Evolutionary conservation across 768 basidiomycete genomes (phyloP).

Genomic region (Pleurotus cornucopiae): DNA sequence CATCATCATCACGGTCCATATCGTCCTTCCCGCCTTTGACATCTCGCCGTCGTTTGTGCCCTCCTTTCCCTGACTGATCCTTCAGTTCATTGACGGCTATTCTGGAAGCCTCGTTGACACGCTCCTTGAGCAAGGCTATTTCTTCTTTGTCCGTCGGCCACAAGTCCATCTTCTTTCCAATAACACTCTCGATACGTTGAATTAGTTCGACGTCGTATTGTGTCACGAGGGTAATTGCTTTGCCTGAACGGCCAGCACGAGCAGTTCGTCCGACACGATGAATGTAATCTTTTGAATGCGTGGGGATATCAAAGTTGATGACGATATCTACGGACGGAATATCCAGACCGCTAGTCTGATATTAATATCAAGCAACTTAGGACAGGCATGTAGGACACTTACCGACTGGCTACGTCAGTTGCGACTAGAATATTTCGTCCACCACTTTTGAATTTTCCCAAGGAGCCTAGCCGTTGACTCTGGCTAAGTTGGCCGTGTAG

Average conservation of each 20-base stretch:
- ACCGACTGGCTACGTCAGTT: conserved; percentile 94
- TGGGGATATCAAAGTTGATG: conserved; percentile 97
- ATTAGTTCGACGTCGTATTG: conserved; percentile 98
- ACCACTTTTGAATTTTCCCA: conserved; percentile 94
- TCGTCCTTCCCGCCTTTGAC: conserved; percentile 58
- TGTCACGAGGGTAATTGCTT: conserved; percentile 95
- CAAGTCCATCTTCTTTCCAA: conserved; percentile 87
- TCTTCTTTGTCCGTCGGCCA: conserved; percentile 89
- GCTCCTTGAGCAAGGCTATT: conserved; percentile 79
- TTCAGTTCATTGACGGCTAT: conserved; percentile 79
- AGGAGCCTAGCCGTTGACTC: conserved; percentile 86
- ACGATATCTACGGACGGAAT: conserved; percentile 95
- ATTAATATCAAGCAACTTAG: not conserved
- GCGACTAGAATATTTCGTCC: conserved; percentile 90
- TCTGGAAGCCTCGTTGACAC: conserved; percentile 83
- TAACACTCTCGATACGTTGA: conserved; percentile 90
- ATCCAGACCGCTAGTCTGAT: conserved; percentile 73
- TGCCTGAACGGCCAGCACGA: conserved; percentile 94
- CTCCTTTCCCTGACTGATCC: conserved; percentile 42
- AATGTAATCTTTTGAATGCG: conserved; percentile 98
- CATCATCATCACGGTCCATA: conserved; percentile 89
- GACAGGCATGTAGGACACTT: conserved; percentile 20
- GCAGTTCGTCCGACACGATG: conserved; percentile 98
- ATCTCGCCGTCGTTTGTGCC: conserved; percentile 33
- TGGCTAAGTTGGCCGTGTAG: conserved; percentile 94